Conservation (phyloP, 768 basidiomycete species). For the Kwoniella sp. region DNA sequence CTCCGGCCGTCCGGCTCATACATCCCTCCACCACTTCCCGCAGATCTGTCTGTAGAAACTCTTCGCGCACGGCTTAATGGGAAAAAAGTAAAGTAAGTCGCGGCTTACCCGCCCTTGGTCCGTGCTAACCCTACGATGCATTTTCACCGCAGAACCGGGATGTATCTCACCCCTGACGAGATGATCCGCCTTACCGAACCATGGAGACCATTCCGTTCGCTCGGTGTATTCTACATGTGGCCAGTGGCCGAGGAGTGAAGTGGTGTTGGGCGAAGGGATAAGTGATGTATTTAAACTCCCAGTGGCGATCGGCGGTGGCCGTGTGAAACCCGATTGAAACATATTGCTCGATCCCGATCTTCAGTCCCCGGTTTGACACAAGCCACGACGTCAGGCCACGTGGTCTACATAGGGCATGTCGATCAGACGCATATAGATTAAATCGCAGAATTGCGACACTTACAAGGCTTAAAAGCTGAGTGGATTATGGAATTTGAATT, state of each 20-base stretch:
- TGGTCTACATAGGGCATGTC: not conserved
- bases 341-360: not conserved
- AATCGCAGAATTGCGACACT: not conserved
- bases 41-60: constrained; percentile 43
- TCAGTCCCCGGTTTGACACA: not conserved
- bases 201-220: constrained; percentile 80
- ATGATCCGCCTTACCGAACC: constrained; percentile 74
- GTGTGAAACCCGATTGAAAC: not conserved
- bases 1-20: constrained; percentile 10
- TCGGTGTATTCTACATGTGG: constrained; percentile 91
- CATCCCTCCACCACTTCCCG: constrained; percentile 32
- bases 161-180: constrained; percentile 73
- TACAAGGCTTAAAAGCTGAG: too few species aligned
- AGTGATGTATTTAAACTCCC: too few species aligned
- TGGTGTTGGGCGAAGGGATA: too few species aligned
- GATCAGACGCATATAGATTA: too few species aligned
- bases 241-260: constrained; percentile 64
- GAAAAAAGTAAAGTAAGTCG: constrained; percentile 53
- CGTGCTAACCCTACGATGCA: not conserved
- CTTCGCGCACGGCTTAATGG: constrained; percentile 47
- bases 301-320: not conserved
- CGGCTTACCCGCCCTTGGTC: too few species aligned
- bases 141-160: constrained; percentile 40
- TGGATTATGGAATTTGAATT: too few species aligned
- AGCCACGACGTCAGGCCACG: constrained; percentile 1